A percentile compares a stretch with the other conserved stretches of the same genome.
phyloP scores from a whole-genome alignment of 164 flowering plant species.

The Vitis vinifera region DNA sequence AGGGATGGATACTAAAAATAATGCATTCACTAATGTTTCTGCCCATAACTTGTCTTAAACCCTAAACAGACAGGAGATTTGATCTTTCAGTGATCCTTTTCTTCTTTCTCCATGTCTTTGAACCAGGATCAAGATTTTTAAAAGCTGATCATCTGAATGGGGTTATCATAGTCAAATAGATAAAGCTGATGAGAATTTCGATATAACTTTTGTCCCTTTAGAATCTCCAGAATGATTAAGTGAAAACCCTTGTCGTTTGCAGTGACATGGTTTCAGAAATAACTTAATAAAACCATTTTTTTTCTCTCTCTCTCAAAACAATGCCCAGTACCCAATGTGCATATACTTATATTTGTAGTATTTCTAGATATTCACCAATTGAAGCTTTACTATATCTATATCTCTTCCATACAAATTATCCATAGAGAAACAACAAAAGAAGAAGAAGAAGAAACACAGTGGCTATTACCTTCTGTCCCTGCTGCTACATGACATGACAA shows the following conservation, averaged over 20 bases:
- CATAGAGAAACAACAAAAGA: slow-evolving; percentile 5
- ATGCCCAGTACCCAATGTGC: not conserved
- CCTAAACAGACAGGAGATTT: too few relatives aligned
- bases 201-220: not conserved
- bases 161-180: not conserved
- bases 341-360: not conserved
- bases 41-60: too few relatives aligned
- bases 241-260: not conserved
- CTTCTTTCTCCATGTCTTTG: too few relatives aligned
- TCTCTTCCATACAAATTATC: too few relatives aligned
- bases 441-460: not conserved
- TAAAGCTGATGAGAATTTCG: not conserved
- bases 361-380: not conserved
- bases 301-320: not conserved
- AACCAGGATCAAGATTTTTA: too few relatives aligned
- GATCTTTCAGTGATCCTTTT: too few relatives aligned
- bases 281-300: not conserved
- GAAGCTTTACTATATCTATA: too few relatives aligned
- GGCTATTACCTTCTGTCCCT: not conserved
- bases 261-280: not conserved
- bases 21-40: too few relatives aligned
- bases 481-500: not conserved
- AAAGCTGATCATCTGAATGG: too few relatives aligned
- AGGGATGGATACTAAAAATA: too few relatives aligned
- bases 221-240: not conserved